A percentile compares a stretch with the other conserved stretches of the same genome.
Conservation (phyloP, 768 basidiomycete genomes). For the Russula abietina region DNA sequence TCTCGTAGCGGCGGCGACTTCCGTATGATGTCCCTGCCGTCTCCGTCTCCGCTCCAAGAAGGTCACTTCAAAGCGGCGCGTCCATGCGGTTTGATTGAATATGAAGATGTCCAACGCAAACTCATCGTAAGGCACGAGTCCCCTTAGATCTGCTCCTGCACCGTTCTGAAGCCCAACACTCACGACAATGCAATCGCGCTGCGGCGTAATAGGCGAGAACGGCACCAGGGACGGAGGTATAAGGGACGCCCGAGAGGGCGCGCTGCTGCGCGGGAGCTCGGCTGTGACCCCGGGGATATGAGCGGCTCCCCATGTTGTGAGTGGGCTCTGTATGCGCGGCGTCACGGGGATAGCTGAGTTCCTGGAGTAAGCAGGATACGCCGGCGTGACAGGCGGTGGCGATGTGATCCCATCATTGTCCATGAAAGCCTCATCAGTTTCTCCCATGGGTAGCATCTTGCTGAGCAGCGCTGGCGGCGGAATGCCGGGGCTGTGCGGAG, state of each 20-base stretch:
- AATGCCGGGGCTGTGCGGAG: conserved; percentile 19
- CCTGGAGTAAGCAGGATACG: conserved; percentile 63
- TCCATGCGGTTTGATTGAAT: conserved; percentile 74
- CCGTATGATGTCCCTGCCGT: conserved; percentile 36
- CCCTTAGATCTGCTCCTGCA: conserved; percentile 27
- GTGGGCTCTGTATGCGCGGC: conserved; percentile 51
- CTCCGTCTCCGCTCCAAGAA: conserved; percentile 51
- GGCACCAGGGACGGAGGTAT: conserved; percentile 42
- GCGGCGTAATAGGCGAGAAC: conserved; percentile 39
- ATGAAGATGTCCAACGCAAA: conserved; percentile 86
- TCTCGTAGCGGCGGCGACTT: conserved; percentile 20
- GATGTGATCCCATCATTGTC: conserved; percentile 17
- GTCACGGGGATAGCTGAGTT: conserved; percentile 41
- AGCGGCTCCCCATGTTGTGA: conserved; percentile 44
- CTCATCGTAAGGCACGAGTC: conserved; percentile 64
- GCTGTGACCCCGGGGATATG: conserved; percentile 49
- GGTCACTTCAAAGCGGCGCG: conserved; percentile 69
- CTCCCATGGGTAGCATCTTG: conserved; percentile 17
- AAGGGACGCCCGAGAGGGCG: conserved; percentile 38
- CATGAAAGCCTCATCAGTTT: conserved; percentile 23
- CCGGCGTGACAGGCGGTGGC: conserved; percentile 50
- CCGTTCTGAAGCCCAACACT: conserved; percentile 49
- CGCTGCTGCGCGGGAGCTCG: conserved; percentile 55
- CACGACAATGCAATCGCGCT: conserved; percentile 59
- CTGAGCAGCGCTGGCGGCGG: conserved; percentile 22